A percentile compares a stretch with the other conserved stretches of the same genome.
phyloP scores from a whole-genome alignment of 2,329 filamentous ascomycete species.

The Seiridium unicorne region DNA sequence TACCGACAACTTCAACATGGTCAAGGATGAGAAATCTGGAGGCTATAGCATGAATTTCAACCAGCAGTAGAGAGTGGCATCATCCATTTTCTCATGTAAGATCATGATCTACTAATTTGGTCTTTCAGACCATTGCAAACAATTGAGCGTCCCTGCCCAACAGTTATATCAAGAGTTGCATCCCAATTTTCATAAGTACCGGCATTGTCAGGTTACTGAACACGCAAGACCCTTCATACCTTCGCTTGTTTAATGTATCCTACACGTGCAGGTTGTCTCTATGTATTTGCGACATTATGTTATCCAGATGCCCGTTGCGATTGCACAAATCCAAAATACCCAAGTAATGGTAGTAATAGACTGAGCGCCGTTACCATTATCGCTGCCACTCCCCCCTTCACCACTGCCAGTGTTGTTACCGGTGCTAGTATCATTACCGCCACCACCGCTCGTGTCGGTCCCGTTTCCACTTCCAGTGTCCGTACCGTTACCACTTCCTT shows the following conservation, averaged over 20 bases:
- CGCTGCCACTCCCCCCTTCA: neutral
- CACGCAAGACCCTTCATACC: too few relatives aligned
- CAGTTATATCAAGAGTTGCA: too few relatives aligned
- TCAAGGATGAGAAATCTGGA: constrained; percentile 83
- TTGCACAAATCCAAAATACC: neutral
- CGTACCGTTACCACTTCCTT: constrained; percentile 15
- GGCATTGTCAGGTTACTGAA: too few relatives aligned
- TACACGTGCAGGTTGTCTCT: neutral
- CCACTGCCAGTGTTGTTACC: neutral
- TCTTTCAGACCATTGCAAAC: too few relatives aligned
- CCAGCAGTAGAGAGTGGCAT: constrained; percentile 27
- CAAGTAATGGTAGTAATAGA: neutral
- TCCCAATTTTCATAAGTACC: too few relatives aligned
- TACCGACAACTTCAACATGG: constrained; percentile 93
- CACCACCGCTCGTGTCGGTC: constrained; percentile 18
- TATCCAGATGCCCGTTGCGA: neutral
- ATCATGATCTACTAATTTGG: neutral
- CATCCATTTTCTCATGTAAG: neutral
- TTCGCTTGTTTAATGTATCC: too few relatives aligned
- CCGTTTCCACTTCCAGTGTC: constrained; percentile 28
- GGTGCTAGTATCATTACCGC: neutral
- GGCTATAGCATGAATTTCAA: constrained; percentile 94
- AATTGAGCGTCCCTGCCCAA: too few relatives aligned
- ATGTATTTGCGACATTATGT: neutral
- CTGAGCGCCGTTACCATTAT: neutral